Evolutionary conservation across 805 yeast species (phyloP).

Genomic region (Vanderwaltozyma tropicalis): DNA sequence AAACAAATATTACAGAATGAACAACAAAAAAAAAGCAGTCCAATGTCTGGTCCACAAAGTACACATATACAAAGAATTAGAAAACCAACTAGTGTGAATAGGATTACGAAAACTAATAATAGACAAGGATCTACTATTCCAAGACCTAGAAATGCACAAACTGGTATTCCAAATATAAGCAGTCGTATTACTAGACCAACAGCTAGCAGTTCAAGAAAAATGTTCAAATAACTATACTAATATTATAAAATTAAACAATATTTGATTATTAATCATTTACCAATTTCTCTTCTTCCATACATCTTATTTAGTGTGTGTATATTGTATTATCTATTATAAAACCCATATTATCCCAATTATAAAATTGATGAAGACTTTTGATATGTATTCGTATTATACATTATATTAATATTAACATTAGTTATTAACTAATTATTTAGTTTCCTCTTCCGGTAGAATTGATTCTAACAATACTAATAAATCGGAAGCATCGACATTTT

Average conservation of each 20-base stretch:
- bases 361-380: too few relatives aligned
- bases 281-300: too few relatives aligned
- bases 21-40: slow-evolving; percentile 4
- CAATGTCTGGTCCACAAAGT: not conserved
- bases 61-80: not conserved
- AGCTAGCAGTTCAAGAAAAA: slow-evolving; percentile 18
- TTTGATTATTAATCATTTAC: too few relatives aligned
- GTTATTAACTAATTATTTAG: too few relatives aligned
- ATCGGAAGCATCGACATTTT: slow-evolving; percentile 88
- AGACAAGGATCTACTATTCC: not conserved
- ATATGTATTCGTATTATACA: too few relatives aligned
- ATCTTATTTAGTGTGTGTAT: too few relatives aligned
- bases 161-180: slow-evolving; percentile 18
- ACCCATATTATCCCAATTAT: too few relatives aligned
- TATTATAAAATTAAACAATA: not conserved
- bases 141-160: slow-evolving; percentile 6
- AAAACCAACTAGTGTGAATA: not conserved
- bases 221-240: slow-evolving; percentile 11
- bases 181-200: slow-evolving; percentile 18
- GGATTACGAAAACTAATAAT: not conserved
- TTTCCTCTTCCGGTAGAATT: not conserved
- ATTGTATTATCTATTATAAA: too few relatives aligned
- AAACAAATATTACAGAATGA: slow-evolving; percentile 9
- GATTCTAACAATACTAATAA: slow-evolving; percentile 50
- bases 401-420: too few relatives aligned